Base-by-base conservation (phyloP, 2,329 filamentous ascomycete species). In the Dactylellina sp. region DNA sequence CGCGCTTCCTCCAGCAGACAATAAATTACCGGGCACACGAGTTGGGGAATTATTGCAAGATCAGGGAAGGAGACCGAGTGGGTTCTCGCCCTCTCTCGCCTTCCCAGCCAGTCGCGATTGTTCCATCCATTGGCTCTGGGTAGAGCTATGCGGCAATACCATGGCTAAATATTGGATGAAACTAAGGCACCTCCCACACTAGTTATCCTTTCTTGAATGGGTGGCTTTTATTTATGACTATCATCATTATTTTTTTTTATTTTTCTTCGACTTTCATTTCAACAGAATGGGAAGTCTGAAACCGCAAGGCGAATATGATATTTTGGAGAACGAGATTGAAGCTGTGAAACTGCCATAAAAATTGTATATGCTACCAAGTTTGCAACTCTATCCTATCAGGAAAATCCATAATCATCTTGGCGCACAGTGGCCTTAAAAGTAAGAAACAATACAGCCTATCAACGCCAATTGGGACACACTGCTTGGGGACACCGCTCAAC, bases 391-490 rank as follows among this genome's bases (percentile, higher is more conserved):
- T 35, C 62, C 63, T 59, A 50, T 55, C 56, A 49, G 18, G 50
- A 50, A 39, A 35, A 56, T 61, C 9, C 49, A 35, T 24, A 49
- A 44, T 42, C 22, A 40, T 64, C 57, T 52, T 35, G 40, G 12
- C 16, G 5, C 28, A 42, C 2, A n/a, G 39, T 49, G 20, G 22
- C 42, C 22, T 44, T 16, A 57, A 55, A 46, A 39, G 9, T 35
- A n/a, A 35, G 20, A 40, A 35, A 52, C 20, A 62, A 59, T 50
- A 14, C 46, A 60, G 53, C 66, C 66, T 42, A 40, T 59, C 59
- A 71, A 71, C 66, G 66, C 66, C 59, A 60, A 63, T 71, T 49
- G 46, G 56, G 59, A 71, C 59, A 71, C 57, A 53, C 66, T 63
- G 66, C 55, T 60, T 71, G 50, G 59, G 50, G 66, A 71, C 66